A percentile compares a stretch with the other conserved stretches of the same genome.
phyloP scores from a whole-genome alignment of 805 yeast genomes.

The Candida krabiensis region DNA sequence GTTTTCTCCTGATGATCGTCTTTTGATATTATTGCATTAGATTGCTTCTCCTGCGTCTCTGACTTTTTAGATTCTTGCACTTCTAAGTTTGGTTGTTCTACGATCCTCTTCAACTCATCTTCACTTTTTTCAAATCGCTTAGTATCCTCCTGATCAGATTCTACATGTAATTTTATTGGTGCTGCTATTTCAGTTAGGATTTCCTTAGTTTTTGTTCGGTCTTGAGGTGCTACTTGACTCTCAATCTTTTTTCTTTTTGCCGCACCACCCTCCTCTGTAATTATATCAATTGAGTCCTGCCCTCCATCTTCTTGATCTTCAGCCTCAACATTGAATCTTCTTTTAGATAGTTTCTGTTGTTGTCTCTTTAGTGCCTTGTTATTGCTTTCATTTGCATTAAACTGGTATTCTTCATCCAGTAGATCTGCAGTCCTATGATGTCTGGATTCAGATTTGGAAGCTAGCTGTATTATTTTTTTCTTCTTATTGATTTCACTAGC shows the following conservation, averaged over 20 bases:
- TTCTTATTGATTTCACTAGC: slow-evolving; percentile 49
- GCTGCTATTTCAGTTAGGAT: slow-evolving; percentile 10
- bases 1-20: not conserved
- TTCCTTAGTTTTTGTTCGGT: slow-evolving; percentile 9
- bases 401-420: slow-evolving; percentile 10
- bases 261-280: not conserved
- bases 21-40: slow-evolving; percentile 6
- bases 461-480: slow-evolving; percentile 26
- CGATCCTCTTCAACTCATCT: not conserved
- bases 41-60: slow-evolving; percentile 1
- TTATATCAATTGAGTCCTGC: not conserved
- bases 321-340: slow-evolving; percentile 1
- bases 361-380: slow-evolving; percentile 4
- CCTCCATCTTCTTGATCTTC: slow-evolving; percentile 1
- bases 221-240: not conserved
- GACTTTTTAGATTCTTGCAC: not conserved
- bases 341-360: slow-evolving; percentile 3
- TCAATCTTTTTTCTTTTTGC: slow-evolving; percentile 2
- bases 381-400: slow-evolving; percentile 4
- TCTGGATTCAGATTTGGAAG: slow-evolving; percentile 1
- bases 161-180: slow-evolving; percentile 21
- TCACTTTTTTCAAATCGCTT: slow-evolving; percentile 2
- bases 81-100: not conserved
- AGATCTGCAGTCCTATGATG: slow-evolving; percentile 14
- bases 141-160: slow-evolving; percentile 15